Evolutionary conservation across 345 rosid genomes (phyloP).

Genomic region (Carallia brachiata): DNA sequence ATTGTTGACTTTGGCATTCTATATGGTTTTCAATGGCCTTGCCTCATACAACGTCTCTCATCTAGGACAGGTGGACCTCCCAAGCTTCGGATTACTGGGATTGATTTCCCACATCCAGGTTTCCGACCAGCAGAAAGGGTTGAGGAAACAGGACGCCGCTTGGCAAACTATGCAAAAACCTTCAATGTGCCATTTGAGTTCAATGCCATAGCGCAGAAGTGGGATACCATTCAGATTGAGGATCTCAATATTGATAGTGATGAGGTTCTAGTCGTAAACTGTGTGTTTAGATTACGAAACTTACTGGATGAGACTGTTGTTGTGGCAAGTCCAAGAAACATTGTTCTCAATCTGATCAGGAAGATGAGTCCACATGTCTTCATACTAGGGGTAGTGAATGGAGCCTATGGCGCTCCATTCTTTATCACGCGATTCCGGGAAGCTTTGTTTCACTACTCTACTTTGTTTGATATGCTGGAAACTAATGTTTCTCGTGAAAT

Average conservation of each 20-base stretch:
- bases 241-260: slow-evolving; percentile 41
- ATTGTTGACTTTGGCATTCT: slow-evolving; percentile 55
- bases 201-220: slow-evolving; percentile 49
- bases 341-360: slow-evolving; percentile 45
- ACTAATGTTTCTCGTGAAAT: slow-evolving; percentile 41
- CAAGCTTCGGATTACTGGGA: slow-evolving; percentile 47
- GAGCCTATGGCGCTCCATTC: slow-evolving; percentile 50
- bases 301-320: slow-evolving; percentile 51
- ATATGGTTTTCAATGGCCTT: slow-evolving; percentile 63
- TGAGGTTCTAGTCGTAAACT: slow-evolving; percentile 44
- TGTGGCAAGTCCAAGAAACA: slow-evolving; percentile 41
- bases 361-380: slow-evolving; percentile 41
- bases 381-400: slow-evolving; percentile 42
- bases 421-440: slow-evolving; percentile 51
- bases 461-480: slow-evolving; percentile 54
- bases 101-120: slow-evolving; percentile 57
- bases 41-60: slow-evolving; percentile 52
- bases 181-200: slow-evolving; percentile 55
- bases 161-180: slow-evolving; percentile 39
- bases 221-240: slow-evolving; percentile 51
- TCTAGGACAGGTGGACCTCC: slow-evolving; percentile 54
- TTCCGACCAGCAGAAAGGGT: slow-evolving; percentile 49
- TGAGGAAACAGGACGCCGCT: slow-evolving; percentile 50
- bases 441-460: slow-evolving; percentile 58
- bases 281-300: slow-evolving; percentile 36